Conservation (phyloP, 257 asterid genomes). For the Ilex aquifolium region DNA sequence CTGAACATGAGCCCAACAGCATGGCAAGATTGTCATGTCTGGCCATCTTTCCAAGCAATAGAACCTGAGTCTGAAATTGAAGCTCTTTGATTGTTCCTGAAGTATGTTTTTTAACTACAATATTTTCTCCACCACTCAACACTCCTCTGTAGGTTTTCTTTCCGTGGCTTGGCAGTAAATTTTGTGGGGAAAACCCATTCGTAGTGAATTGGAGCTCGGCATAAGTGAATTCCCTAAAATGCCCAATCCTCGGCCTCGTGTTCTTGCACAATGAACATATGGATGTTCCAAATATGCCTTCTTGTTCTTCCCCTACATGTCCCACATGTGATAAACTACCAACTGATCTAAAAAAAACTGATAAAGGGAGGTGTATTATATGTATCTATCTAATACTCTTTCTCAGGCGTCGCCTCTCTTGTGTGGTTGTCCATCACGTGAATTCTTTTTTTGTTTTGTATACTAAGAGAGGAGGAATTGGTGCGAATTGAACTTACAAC, state of each 20-base stretch:
- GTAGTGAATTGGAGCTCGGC: constrained; percentile 44
- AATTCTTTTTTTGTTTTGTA: too few species aligned
- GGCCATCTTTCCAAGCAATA: constrained; percentile 23
- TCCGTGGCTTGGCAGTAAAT: constrained; percentile 21
- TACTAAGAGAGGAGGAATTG: too few species aligned
- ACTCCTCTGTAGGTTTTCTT: constrained; percentile 29
- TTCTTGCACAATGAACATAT: constrained; percentile 32
- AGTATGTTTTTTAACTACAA: constrained; percentile 38
- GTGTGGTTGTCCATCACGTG: too few species aligned
- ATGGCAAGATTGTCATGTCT: constrained; percentile 41
- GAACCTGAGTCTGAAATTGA: constrained; percentile 31
- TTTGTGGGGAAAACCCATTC: constrained; percentile 31
- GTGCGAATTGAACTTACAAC: too few species aligned
- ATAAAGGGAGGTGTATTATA: too few species aligned
- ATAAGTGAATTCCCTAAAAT: constrained; percentile 29
- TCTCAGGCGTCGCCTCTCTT: too few species aligned
- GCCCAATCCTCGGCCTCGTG: constrained; percentile 24
- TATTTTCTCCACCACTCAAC: constrained; percentile 30
- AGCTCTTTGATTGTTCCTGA: constrained; percentile 36
- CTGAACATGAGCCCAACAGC: constrained; percentile 47
- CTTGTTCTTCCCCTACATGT: constrained; percentile 19
- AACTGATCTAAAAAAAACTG: too few species aligned
- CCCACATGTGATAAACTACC: too few species aligned
- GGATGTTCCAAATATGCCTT: constrained; percentile 9
- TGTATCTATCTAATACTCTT: too few species aligned